Base-by-base conservation (phyloP, 2,329 filamentous ascomycete genomes). In the Talaromyces sp. region DNA sequence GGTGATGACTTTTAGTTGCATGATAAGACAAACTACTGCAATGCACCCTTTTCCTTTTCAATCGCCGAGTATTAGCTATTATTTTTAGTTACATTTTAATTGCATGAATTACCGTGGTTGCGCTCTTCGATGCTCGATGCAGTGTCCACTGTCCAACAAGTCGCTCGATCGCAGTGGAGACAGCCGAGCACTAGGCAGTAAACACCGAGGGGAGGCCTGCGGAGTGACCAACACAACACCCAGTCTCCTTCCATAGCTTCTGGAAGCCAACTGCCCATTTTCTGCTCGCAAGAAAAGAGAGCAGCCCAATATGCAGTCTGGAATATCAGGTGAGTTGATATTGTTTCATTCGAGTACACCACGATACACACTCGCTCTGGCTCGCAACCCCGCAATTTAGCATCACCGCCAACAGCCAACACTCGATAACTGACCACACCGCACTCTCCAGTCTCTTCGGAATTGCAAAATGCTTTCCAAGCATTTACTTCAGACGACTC, bases 381-480 rank as follows among this genome's bases (percentile, higher is more conserved):
- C 9, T 27, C 15, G 13, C 51, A 63, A 47, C 56, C 47, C 49
- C 54, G 63, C 58, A 62, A 28, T 54, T 42, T 25, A 19, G 19
- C 27, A 30, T 36, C 54, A 60, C 25, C 22, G 4, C 22, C 22
- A 42, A 30, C 28, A 30, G 28, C 8, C 6, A 54, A 22, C 11
- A 17, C 47, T 32, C 55, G 2, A 59, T 52, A 55, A 58, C 59
- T 55, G 52, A 44, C 56, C 30, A 57, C 51, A 19, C 8, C 47
- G 10, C 15, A n/a, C 65, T 61, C 30, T 51, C 58, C 63, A 80
- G 79, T 78, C 65, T 80, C 80, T 53, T 62, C 73, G 57, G 77
- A 80, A 65, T 75, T 82, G 39, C 78, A 80, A 57, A 70, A 75
- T 67, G 79, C 79, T 39, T 82, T 82, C 69, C 72, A 69, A 56